phyloP scores from a whole-genome alignment of 2,329 filamentous ascomycete genomes.

The Cadophora gregata region DNA sequence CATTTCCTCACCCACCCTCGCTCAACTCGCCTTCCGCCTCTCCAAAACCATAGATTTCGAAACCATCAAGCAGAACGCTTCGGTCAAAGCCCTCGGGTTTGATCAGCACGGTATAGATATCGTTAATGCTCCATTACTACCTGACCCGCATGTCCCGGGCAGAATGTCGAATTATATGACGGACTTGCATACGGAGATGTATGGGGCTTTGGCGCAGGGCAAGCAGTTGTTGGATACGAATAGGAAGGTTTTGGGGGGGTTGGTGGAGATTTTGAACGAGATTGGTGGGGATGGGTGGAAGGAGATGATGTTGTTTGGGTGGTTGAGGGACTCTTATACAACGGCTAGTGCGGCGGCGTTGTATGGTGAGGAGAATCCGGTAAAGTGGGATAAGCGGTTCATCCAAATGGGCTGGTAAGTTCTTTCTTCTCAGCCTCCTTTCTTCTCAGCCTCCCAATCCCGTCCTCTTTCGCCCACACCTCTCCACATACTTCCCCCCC shows the following conservation, averaged over 20 bases:
- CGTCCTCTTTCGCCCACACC: not conserved
- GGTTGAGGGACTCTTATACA: slow-evolving; percentile 25
- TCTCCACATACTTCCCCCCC: not conserved
- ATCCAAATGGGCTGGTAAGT: slow-evolving; percentile 18
- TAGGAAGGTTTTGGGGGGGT: slow-evolving; percentile 45
- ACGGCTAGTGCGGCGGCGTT: slow-evolving; percentile 43
- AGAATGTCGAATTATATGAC: slow-evolving; percentile 23
- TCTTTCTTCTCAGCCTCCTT: not conserved
- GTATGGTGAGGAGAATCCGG: slow-evolving; percentile 52
- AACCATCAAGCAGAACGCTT: slow-evolving; percentile 19
- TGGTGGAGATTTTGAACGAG: slow-evolving; percentile 42
- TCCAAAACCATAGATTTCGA: slow-evolving; percentile 51
- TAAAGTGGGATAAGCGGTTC: slow-evolving; percentile 19
- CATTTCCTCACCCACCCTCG: slow-evolving; percentile 49
- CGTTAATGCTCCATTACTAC: not conserved
- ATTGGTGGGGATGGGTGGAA: slow-evolving; percentile 24
- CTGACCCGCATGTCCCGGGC: slow-evolving; percentile 2
- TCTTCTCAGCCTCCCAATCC: too few species aligned
- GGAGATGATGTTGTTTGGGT: slow-evolving; percentile 18
- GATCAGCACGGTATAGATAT: slow-evolving; percentile 21
- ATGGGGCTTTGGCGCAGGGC: slow-evolving; percentile 22
- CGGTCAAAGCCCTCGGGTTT: slow-evolving; percentile 19
- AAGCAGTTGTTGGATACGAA: slow-evolving; percentile 34
- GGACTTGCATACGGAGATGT: slow-evolving; percentile 26
- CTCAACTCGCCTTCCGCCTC: slow-evolving; percentile 42